Conservation (phyloP, 306 rosid species). For the Parietaria judaica region DNA sequence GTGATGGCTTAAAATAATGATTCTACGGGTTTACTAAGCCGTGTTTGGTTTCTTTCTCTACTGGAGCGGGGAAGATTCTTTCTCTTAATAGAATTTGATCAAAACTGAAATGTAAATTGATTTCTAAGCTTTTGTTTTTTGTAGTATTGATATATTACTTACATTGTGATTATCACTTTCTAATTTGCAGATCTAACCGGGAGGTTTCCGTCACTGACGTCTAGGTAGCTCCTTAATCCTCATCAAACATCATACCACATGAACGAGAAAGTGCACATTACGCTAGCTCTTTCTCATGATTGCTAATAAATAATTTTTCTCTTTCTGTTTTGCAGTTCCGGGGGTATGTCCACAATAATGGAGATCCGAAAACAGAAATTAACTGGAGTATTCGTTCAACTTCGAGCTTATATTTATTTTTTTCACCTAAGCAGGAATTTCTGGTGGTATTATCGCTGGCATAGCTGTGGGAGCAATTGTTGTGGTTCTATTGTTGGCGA, state of each 20-base stretch:
- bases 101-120: too few species aligned
- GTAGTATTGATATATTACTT: neutral
- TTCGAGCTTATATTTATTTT: slow-evolving; percentile 32
- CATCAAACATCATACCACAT: slow-evolving; percentile 4
- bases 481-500: slow-evolving; percentile 49
- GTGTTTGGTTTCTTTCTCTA: too few species aligned
- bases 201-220: slow-evolving; percentile 30
- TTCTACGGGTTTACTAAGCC: too few species aligned
- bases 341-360: slow-evolving; percentile 31
- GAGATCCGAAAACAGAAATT: slow-evolving; percentile 5
- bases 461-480: slow-evolving; percentile 49
- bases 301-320: slow-evolving; percentile 7
- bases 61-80: too few species aligned
- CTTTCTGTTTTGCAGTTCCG: slow-evolving; percentile 54
- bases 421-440: slow-evolving; percentile 46
- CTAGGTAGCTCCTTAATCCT: slow-evolving; percentile 40
- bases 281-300: slow-evolving; percentile 1
- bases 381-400: slow-evolving; percentile 16
- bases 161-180: slow-evolving; percentile 7
- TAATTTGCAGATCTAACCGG: slow-evolving; percentile 48
- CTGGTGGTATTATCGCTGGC: slow-evolving; percentile 64
- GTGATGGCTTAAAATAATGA: too few species aligned
- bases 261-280: neutral
- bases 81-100: too few species aligned
- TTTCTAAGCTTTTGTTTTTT: too few species aligned